phyloP scores from a whole-genome alignment of 495 filamentous ascomycete species.

The Annulohypoxylon maeteangense region DNA sequence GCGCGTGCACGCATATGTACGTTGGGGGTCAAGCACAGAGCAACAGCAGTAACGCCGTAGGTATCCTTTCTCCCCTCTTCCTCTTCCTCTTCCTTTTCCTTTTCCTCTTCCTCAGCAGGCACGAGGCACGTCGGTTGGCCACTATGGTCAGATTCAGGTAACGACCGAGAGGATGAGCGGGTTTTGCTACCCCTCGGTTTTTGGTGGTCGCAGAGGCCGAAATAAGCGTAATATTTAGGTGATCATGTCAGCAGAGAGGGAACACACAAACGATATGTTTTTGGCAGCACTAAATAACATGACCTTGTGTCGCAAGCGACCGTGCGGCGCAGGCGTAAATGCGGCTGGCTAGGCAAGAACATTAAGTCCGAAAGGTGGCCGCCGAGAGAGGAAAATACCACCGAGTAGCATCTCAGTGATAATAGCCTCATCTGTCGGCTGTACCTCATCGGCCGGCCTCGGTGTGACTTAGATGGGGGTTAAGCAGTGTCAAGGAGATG shows the following conservation, averaged over 20 bases:
- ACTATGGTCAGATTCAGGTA: neutral
- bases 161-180: neutral
- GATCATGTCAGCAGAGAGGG: neutral
- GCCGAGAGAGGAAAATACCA: slow-evolving; percentile 27
- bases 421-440: slow-evolving; percentile 24
- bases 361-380: slow-evolving; percentile 31
- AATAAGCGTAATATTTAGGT: neutral
- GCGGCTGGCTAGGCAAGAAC: neutral
- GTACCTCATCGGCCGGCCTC: slow-evolving; percentile 23
- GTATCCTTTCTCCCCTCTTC: neutral
- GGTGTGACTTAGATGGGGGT: slow-evolving; percentile 18
- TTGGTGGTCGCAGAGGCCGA: neutral
- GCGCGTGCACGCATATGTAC: slow-evolving; percentile 6
- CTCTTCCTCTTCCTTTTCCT: neutral
- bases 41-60: neutral
- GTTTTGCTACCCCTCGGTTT: neutral
- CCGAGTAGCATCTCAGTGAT: slow-evolving; percentile 7
- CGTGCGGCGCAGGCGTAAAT: slow-evolving; percentile 23
- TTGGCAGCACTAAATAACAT: slow-evolving; percentile 9
- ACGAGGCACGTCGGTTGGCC: neutral
- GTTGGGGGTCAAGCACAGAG: slow-evolving; percentile 25
- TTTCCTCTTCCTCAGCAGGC: neutral
- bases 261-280: neutral
- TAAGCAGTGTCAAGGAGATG: neutral
- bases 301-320: slow-evolving; percentile 9